Conservation (phyloP, 2,329 filamentous ascomycete species). For the Fusarium kyushuense region DNA sequence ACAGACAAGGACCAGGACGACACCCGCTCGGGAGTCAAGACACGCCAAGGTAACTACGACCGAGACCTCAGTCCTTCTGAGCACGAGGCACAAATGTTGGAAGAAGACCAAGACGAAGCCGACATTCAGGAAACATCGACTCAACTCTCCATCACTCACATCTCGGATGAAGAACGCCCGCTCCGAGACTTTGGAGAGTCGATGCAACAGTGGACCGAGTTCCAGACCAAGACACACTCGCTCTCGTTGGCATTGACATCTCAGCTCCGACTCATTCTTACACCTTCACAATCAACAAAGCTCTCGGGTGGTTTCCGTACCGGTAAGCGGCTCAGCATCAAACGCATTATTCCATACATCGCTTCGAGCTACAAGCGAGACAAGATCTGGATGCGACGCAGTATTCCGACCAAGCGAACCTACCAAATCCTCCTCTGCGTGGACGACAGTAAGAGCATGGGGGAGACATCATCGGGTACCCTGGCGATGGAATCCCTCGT, state of each 20-base stretch:
- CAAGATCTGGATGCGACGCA: conserved; percentile 99
- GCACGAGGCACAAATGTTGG: conserved; percentile 58
- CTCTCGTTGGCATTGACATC: conserved; percentile 92
- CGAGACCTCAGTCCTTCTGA: conserved; percentile 60
- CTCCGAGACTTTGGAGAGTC: conserved; percentile 67
- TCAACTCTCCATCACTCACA: conserved; percentile 79
- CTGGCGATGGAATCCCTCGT: conserved; percentile 95
- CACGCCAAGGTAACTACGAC: conserved; percentile 69
- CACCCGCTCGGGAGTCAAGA: conserved; percentile 70
- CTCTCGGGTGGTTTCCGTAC: conserved; percentile 97
- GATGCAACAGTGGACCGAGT: conserved; percentile 83
- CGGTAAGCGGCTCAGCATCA: conserved; percentile 98
- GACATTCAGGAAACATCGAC: conserved; percentile 66
- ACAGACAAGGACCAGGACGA: conserved; percentile 64
- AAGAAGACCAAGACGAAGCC: conserved; percentile 63
- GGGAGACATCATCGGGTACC: conserved; percentile 78
- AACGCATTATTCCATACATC: conserved; percentile 99
- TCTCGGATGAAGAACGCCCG: conserved; percentile 61
- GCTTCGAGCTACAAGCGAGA: conserved; percentile 98
- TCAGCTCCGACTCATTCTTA: conserved; percentile 94
- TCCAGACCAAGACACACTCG: conserved; percentile 85
- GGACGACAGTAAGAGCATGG: conserved; percentile 95
- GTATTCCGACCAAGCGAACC: conserved; percentile 88
- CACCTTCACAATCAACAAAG: conserved; percentile 94
- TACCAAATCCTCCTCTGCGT: conserved; percentile 99